Percentiles rank a stretch among this genome's conserved stretches.
phyloP scores from a whole-genome alignment of 768 basidiomycete species.

The Leccinum rimulosum region DNA sequence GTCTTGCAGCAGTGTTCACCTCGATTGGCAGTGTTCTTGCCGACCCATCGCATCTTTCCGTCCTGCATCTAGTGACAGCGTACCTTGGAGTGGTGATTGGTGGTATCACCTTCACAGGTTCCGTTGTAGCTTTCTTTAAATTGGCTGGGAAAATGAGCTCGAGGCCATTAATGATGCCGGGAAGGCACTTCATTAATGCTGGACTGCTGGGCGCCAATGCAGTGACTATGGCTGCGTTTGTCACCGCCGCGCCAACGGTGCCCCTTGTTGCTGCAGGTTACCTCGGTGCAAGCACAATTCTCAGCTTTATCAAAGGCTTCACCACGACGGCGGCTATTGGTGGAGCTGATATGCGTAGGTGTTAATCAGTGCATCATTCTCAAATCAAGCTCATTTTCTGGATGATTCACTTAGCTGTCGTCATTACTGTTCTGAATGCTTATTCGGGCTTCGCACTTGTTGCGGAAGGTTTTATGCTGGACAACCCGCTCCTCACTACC shows the following conservation, averaged over 20 bases:
- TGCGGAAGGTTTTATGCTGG: conserved; percentile 90
- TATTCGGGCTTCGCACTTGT: conserved; percentile 91
- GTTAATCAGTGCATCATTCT: not conserved
- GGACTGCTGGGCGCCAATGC: conserved; percentile 71
- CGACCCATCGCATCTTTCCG: conserved; percentile 64
- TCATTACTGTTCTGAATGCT: conserved; percentile 88
- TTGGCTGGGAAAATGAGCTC: conserved; percentile 81
- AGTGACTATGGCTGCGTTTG: conserved; percentile 73
- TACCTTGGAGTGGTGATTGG: conserved; percentile 86
- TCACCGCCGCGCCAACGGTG: conserved; percentile 64
- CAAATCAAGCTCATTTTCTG: conserved; percentile 4
- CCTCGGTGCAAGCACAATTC: conserved; percentile 64
- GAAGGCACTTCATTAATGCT: conserved; percentile 72
- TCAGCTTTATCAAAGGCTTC: conserved; percentile 84
- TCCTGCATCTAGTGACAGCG: conserved; percentile 77
- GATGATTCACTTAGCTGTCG: conserved; percentile 55
- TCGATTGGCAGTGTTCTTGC: conserved; percentile 79
- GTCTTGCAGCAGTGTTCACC: conserved; percentile 85
- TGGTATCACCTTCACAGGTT: conserved; percentile 88
- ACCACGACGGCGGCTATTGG: conserved; percentile 92
- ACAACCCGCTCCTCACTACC: conserved; percentile 79
- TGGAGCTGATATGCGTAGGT: conserved; percentile 90
- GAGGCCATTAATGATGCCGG: conserved; percentile 68
- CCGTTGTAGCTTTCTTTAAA: conserved; percentile 87
- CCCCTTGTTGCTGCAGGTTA: conserved; percentile 78